Percentiles rank a stretch among this genome's conserved stretches.
Conservation (phyloP, 2,329 filamentous ascomycete genomes). For the Parasarocladium wereldwijsianum region DNA sequence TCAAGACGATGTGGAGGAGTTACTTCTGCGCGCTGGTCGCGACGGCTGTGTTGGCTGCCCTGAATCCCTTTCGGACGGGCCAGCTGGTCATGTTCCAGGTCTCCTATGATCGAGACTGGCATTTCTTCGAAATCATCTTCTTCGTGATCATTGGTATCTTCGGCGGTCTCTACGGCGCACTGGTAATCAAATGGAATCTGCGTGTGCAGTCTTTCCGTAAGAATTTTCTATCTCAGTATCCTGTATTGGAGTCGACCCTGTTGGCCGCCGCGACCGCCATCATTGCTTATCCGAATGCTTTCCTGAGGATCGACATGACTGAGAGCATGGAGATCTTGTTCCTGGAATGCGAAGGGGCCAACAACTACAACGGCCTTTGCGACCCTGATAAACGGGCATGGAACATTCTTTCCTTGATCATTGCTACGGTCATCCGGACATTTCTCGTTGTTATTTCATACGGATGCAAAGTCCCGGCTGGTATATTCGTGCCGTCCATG, state of each 20-base stretch:
- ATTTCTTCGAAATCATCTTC: slow-evolving; percentile 91
- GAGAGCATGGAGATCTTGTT: slow-evolving; percentile 99
- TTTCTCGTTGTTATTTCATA: slow-evolving; percentile 91
- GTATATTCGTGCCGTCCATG: slow-evolving; percentile 98
- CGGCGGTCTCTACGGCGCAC: slow-evolving; percentile 85
- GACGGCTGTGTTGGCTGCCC: slow-evolving; percentile 78
- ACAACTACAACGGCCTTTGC: slow-evolving; percentile 84
- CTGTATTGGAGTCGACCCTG: slow-evolving; percentile 73
- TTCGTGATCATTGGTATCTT: slow-evolving; percentile 87
- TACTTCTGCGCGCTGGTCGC: slow-evolving; percentile 96
- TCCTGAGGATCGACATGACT: slow-evolving; percentile 94
- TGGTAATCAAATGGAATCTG: slow-evolving; percentile 97
- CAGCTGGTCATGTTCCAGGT: slow-evolving; percentile 99
- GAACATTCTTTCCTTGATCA: slow-evolving; percentile 63
- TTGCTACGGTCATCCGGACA: slow-evolving; percentile 69
- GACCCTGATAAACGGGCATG: slow-evolving; percentile 59
- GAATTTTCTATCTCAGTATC: slow-evolving; percentile 73
- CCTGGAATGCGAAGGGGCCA: slow-evolving; percentile 74
- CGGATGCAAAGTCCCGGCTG: slow-evolving; percentile 92
- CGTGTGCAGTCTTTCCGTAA: slow-evolving; percentile 85
- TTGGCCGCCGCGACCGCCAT: slow-evolving; percentile 74
- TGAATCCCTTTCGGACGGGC: slow-evolving; percentile 95
- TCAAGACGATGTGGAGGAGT: slow-evolving; percentile 95
- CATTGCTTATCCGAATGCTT: slow-evolving; percentile 94
- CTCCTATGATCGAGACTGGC: slow-evolving; percentile 88